These are phyloP conservation scores for Podospora comata DNA, from an alignment of 495 filamentous ascomycete species.

Conservation along the genomic window DNA sequence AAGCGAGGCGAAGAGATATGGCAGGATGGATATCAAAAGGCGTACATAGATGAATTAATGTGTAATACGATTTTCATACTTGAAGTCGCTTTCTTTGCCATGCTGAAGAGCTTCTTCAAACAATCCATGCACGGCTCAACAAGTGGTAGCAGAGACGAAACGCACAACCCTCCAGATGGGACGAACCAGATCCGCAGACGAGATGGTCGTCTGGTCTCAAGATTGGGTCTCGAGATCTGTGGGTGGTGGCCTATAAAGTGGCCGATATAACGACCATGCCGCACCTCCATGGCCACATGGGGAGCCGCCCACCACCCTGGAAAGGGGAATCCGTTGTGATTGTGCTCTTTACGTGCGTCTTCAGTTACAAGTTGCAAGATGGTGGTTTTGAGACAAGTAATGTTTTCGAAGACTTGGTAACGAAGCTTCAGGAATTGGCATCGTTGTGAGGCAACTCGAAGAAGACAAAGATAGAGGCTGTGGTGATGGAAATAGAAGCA, in stretches of 20 bases:
- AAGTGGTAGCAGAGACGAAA: neutral
- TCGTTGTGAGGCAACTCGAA: neutral
- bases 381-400: neutral
- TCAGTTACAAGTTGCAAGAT: neutral
- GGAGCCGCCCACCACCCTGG: neutral
- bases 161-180: neutral
- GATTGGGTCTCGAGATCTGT: neutral
- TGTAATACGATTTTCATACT: neutral
- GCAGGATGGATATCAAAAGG: neutral
- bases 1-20: neutral
- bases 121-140: neutral
- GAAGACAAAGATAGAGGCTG: neutral
- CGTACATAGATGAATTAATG: neutral
- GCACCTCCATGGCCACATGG: neutral
- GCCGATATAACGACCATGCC: neutral
- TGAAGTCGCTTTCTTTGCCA: no score
- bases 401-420: neutral
- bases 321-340: constrained; percentile 2
- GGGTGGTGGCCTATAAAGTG: neutral
- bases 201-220: neutral
- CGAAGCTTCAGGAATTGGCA: neutral
- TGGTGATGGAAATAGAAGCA: neutral
- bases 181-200: neutral
- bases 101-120: neutral
- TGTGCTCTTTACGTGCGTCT: neutral